Percentiles rank a stretch among this genome's conserved stretches.
Evolutionary conservation across 1,284 basidiomycete genomes (phyloP).

Genomic region (Boletus sp.): DNA sequence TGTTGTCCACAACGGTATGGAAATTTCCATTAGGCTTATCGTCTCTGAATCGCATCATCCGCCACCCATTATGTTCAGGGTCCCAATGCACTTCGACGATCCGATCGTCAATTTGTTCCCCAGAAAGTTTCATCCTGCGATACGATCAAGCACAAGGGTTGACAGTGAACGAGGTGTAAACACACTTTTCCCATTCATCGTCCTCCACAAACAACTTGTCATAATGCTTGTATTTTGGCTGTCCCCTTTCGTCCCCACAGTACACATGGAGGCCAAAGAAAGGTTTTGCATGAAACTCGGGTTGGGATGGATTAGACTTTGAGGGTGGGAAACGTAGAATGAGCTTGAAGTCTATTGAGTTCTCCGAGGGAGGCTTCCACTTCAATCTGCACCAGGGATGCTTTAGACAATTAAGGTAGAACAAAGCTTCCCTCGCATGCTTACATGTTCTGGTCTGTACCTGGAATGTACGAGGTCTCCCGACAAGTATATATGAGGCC

Average conservation of each 20-base stretch:
- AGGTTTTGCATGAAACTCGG: slow-evolving; percentile 86
- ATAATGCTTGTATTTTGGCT: slow-evolving; percentile 74
- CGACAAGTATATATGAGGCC: slow-evolving; percentile 97
- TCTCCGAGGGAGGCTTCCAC: slow-evolving; percentile 99
- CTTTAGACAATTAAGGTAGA: background rate
- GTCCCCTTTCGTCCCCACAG: slow-evolving; percentile 63
- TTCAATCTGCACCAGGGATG: slow-evolving; percentile 66
- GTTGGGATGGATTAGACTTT: slow-evolving; percentile 50
- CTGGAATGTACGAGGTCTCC: slow-evolving; percentile 81
- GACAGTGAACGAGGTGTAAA: slow-evolving; percentile 11
- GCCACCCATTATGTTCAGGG: slow-evolving; percentile 63
- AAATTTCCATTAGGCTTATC: slow-evolving; percentile 93
- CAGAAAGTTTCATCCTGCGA: slow-evolving; percentile 76
- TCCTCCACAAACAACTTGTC: slow-evolving; percentile 87
- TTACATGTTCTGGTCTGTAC: slow-evolving; percentile 91
- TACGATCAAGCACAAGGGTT: slow-evolving; percentile 8
- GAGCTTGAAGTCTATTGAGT: slow-evolving; percentile 97
- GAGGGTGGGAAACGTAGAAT: slow-evolving; percentile 86
- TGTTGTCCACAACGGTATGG: slow-evolving; percentile 76
- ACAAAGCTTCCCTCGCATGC: slow-evolving; percentile 55
- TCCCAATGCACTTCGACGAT: slow-evolving; percentile 97
- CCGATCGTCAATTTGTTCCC: slow-evolving; percentile 90
- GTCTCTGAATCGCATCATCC: slow-evolving; percentile 87
- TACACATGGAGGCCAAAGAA: slow-evolving; percentile 82
- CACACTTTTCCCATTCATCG: slow-evolving; percentile 90